Evolutionary conservation across 208 protist genomes (phyloP).

Genomic region (Acanthamoeba culbertsoni): DNA sequence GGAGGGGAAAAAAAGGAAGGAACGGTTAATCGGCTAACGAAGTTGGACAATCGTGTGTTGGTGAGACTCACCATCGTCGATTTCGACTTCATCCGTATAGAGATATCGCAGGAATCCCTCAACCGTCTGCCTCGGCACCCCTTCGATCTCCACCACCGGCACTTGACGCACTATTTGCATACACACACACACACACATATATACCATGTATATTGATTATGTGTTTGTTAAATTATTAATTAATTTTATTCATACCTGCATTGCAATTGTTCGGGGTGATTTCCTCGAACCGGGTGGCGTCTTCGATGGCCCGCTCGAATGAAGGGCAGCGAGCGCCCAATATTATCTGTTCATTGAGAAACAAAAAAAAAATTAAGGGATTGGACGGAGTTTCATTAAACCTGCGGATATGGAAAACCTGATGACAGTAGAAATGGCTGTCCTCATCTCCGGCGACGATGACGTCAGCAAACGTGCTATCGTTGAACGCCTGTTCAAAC

Average conservation of each 20-base stretch:
- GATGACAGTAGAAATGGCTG: background rate
- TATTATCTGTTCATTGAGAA: background rate
- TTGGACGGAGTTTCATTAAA: background rate
- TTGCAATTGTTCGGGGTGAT: background rate
- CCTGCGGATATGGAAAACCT: background rate
- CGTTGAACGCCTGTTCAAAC: background rate
- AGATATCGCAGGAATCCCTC: background rate
- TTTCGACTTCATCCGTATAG: background rate
- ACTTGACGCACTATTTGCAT: background rate
- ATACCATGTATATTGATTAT: background rate
- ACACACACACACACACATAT: background rate
- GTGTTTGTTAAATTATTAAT: background rate
- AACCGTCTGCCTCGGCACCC: background rate
- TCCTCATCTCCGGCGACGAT: background rate
- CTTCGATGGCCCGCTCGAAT: background rate
- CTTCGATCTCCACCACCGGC: slow-evolving; percentile 5
- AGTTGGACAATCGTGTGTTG: background rate
- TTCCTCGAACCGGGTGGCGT: background rate
- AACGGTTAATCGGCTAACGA: background rate
- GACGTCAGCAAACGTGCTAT: background rate
- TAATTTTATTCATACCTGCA: background rate
- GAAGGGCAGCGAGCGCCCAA: background rate
- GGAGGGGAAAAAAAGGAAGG: background rate
- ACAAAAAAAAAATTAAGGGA: background rate
- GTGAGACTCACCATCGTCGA: background rate